Conservation (phyloP, 768 basidiomycete genomes). For the Boletus tomentosulus region DNA sequence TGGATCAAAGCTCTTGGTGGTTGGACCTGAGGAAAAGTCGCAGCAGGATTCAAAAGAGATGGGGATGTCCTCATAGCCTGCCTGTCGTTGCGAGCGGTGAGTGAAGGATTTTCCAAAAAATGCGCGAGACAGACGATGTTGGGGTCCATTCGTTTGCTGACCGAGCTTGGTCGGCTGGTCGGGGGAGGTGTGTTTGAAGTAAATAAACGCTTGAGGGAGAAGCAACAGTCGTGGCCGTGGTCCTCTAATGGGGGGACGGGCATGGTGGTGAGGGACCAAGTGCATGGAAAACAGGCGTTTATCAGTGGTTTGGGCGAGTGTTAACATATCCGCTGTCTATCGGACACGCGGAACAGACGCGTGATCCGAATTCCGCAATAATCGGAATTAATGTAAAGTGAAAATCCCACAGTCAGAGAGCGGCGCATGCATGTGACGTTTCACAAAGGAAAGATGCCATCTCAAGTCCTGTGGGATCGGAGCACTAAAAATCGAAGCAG, state of each 20-base stretch:
- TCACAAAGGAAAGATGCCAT: conserved; percentile 10
- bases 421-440: neutral
- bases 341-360: conserved; percentile 13
- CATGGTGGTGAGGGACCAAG: conserved; percentile 16
- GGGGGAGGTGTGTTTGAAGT: neutral
- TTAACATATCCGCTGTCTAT: conserved; percentile 8
- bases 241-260: conserved; percentile 20
- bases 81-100: conserved; percentile 8
- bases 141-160: neutral
- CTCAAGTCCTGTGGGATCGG: conserved; percentile 12
- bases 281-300: conserved; percentile 27
- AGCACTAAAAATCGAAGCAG: neutral
- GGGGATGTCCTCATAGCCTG: conserved; percentile 16
- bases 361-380: conserved; percentile 28
- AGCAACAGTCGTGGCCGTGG: conserved; percentile 19
- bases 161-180: neutral
- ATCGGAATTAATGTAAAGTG: conserved; percentile 25
- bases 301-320: conserved; percentile 26
- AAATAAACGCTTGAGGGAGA: conserved; percentile 21
- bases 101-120: neutral
- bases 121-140: conserved; percentile 6
- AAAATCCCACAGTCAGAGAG: neutral
- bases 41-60: conserved; percentile 40
- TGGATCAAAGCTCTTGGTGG: conserved; percentile 22
- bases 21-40: conserved; percentile 37